phyloP scores from a whole-genome alignment of 495 filamentous ascomycete genomes.

The Neurospora sp. region DNA sequence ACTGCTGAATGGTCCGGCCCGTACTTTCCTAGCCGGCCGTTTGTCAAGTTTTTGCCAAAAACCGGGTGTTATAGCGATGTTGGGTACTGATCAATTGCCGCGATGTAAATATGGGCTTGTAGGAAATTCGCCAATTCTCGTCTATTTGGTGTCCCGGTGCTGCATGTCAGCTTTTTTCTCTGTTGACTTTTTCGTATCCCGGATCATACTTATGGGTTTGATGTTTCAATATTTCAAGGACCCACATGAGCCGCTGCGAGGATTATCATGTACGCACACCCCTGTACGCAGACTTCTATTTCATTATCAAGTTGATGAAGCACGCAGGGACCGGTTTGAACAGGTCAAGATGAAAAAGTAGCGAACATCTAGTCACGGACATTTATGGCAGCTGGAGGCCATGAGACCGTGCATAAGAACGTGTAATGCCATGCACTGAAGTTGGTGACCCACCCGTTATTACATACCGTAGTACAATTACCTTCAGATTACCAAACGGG shows the following conservation, averaged over 20 bases:
- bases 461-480: conserved; percentile 15
- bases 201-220: background rate
- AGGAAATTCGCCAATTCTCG: background rate
- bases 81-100: background rate
- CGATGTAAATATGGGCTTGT: background rate
- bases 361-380: background rate
- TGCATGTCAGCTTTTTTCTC: background rate
- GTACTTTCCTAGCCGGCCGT: background rate
- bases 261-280: background rate
- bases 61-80: background rate
- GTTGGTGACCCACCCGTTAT: conserved; percentile 10
- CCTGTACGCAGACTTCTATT: background rate
- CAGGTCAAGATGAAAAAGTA: background rate
- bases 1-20: background rate
- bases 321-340: background rate
- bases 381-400: background rate
- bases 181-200: background rate
- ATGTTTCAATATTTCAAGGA: background rate
- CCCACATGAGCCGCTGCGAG: background rate
- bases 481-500: conserved; percentile 16
- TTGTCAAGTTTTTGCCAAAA: background rate
- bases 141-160: background rate
- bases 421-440: background rate
- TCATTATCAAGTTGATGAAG: background rate
- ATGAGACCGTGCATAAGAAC: background rate